phyloP scores from a whole-genome alignment of 2,329 filamentous ascomycete species.

The Tolypocladium guangdongense region DNA sequence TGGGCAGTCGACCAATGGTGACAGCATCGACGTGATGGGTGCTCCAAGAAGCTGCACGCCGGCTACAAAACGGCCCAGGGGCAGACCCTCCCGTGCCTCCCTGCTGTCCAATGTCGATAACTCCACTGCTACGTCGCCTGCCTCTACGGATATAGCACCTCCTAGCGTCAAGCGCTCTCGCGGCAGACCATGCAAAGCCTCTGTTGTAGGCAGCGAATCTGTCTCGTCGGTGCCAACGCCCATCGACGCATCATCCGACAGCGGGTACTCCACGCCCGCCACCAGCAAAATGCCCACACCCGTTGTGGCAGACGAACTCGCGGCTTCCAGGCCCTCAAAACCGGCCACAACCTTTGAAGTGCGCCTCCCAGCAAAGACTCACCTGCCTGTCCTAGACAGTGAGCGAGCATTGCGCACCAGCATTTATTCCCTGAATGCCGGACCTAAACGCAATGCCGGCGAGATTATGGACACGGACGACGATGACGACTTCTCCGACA shows the following conservation, averaged over 20 bases:
- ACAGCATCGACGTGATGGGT: background rate
- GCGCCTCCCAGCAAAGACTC: constrained; percentile 12
- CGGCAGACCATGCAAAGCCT: constrained; percentile 9
- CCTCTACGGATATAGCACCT: constrained; percentile 1
- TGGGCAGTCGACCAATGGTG: background rate
- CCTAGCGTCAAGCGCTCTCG: background rate
- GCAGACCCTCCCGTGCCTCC: constrained; percentile 11
- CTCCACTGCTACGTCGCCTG: constrained; percentile 2
- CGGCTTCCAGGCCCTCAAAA: constrained; percentile 1
- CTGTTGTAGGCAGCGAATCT: constrained; percentile 14
- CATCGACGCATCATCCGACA: constrained; percentile 17
- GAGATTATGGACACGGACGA: constrained; percentile 31
- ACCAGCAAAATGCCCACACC: constrained; percentile 27
- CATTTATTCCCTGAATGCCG: constrained; percentile 36
- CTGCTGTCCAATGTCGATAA: constrained; percentile 7
- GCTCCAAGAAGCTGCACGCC: constrained; percentile 1
- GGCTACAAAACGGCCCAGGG: constrained; percentile 10
- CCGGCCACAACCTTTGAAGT: constrained; percentile 15
- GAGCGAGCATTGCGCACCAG: constrained; percentile 26
- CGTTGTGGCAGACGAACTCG: constrained; percentile 9
- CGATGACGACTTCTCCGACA: constrained; percentile 16
- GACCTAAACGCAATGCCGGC: constrained; percentile 27
- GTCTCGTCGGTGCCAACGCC: constrained; percentile 21
- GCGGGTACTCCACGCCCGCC: constrained; percentile 23
- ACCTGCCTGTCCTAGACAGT: constrained; percentile 8